Evolutionary conservation across 2,329 filamentous ascomycete species (phyloP), one percentile per base, ranked within the genome.

Genomic region (Coleophoma crateriformis): DNA sequence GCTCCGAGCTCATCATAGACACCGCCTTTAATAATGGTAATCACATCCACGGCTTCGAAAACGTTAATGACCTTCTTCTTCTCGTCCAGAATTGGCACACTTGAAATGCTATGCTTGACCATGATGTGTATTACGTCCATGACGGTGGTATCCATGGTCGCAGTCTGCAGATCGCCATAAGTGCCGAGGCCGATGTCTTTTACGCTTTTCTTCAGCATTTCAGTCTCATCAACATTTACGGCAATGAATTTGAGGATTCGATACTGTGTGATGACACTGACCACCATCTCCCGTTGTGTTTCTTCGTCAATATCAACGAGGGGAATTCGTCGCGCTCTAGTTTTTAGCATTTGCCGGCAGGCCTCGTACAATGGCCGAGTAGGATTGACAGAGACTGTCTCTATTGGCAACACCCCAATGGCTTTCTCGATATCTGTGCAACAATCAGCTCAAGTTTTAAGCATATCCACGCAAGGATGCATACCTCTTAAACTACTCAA

Each of bases 231-330:
- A 38, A 88, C 84, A 69, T 99, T 99, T 69, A 99, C 92, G 11
- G 94, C 91, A 54, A 99, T 95, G 67, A 99, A 99, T 67, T 99
- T 99, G 56, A 99, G 81, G 60, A 99, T 97, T 51, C 95, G 87
- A 70, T 99, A 99, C 68, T 99, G 94, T 0, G 94, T 99, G 51
- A 99, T 88, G 53, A 99, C 94, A 61, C 90, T 96, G 53, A 99
- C 88, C 15, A 99, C 90, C 71, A 92, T 94, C 64, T 94, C 85
- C 55, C 90, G 82, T 50, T 88, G 84, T 2, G 94, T 99, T 70
- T 99, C 94, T 64, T 95, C 91, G 64, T 99, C 94, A 56, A 88
- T 80, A 60, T 96, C 94, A 51, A 99, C 87, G 7, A 99, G 78
- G 1, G 94, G 94, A 56, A 99, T 99, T 59, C 94, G 84, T 52